Conservation (phyloP, 768 basidiomycete species). For the Tremella fuciformis region DNA sequence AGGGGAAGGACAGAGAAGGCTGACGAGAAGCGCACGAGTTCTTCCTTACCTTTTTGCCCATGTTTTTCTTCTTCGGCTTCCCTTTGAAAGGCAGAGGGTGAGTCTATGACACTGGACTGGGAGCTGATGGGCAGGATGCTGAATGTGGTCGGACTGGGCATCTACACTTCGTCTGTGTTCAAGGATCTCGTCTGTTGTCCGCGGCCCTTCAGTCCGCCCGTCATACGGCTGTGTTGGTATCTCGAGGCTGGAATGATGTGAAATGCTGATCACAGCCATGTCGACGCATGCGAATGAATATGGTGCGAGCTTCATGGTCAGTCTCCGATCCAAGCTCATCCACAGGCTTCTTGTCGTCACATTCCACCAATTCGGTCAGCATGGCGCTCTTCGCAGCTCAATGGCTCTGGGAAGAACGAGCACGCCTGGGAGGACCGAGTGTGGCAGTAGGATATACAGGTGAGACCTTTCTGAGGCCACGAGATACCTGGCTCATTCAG, state of each 20-base stretch:
- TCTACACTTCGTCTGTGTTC: constrained; percentile 79
- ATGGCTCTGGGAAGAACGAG: constrained; percentile 31
- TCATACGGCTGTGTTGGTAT: constrained; percentile 75
- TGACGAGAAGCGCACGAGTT: constrained; percentile 56
- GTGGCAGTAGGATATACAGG: constrained; percentile 22
- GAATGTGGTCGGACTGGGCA: constrained; percentile 69
- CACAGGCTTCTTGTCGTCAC: constrained; percentile 85
- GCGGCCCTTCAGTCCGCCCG: constrained; percentile 83
- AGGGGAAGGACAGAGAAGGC: background rate
- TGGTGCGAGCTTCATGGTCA: constrained; percentile 2
- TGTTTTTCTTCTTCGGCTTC: constrained; percentile 84
- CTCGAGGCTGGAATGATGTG: background rate
- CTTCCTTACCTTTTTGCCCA: constrained; percentile 85
- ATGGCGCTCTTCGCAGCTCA: constrained; percentile 71
- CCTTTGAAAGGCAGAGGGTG: constrained; percentile 70
- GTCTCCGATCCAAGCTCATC: constrained; percentile 2
- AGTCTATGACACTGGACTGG: constrained; percentile 1
- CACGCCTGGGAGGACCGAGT: constrained; percentile 7
- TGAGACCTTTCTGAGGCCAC: constrained; percentile 21
- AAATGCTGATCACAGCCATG: constrained; percentile 5
- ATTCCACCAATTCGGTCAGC: constrained; percentile 85
- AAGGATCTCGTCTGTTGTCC: constrained; percentile 91
- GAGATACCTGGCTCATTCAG: constrained; percentile 16
- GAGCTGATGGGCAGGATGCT: constrained; percentile 58
- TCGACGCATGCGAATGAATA: constrained; percentile 17